Evolutionary conservation across 192 early-diverging fungal genomes (phyloP), one percentile per base, ranked within the genome.

Genomic region (Spizellomyces punctatus): DNA sequence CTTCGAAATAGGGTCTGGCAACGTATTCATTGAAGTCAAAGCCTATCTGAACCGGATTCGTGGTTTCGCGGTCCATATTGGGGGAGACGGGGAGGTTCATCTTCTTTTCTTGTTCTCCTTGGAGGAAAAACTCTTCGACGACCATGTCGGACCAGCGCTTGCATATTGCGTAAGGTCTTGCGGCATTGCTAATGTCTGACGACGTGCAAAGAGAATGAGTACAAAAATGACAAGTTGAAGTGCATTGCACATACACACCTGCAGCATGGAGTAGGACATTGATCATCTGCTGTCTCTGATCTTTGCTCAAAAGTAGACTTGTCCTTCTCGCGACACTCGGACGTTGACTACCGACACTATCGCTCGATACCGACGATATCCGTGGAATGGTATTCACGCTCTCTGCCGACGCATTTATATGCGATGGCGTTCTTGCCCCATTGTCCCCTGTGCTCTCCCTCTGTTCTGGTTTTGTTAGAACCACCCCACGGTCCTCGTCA

Each of bases 71-170:
- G 78, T 96, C 94, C 94, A 95, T 96, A 72, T 91, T 92, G 10
- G 95, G 95, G 0, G 93, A 93, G 7, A 96, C 79, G 0, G 92
- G 93, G 41, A 98, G 72, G 59, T 80, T 76, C 36, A 90, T 83
- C 8, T 77, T 45, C 75, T 91, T 90, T 71, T 98, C 96, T 47
- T 88, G 65, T 44, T 98, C 94, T 14, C 94, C 94, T 62, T 98
- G 96, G 48, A 82, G 63, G 69, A 93, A 93, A 58, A 95, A 98
- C 74, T 98, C 96, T 63, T 85, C 74, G 6, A 93, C 89, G 8
- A 98, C 91, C 58, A 92, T 71, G 78, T 93, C 90, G 0, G 94
- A 93, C 96, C 96, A 98, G 56, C 82, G 87, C 71, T 93, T 91
- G 79, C 93, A 96, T 65, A 95, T 85, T 0, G 74, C 75, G 89